These are phyloP conservation scores for Babesia gibsoni DNA, from an alignment of 169 alveolate genomes.

Conservation along the genomic window DNA sequence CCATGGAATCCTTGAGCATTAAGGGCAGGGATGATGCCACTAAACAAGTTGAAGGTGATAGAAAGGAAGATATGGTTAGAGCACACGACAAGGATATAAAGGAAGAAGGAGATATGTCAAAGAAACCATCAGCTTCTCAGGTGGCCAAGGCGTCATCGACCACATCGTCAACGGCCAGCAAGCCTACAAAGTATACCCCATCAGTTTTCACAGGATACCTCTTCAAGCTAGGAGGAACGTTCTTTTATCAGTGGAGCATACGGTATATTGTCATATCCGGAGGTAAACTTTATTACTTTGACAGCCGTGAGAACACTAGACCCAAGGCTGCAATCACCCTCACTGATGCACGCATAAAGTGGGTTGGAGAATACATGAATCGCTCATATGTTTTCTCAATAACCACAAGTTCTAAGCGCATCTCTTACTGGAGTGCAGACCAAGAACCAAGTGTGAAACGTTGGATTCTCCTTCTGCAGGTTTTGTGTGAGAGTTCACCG, in stretches of 20 bases:
- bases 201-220: slow-evolving; percentile 58
- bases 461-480: slow-evolving; percentile 66
- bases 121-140: too few species aligned
- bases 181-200: slow-evolving; percentile 7
- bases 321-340: slow-evolving; percentile 55
- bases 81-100: too few species aligned
- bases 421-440: slow-evolving; percentile 53
- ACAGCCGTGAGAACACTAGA: slow-evolving; percentile 33
- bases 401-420: slow-evolving; percentile 38
- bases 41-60: too few species aligned
- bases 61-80: too few species aligned
- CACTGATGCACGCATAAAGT: slow-evolving; percentile 45
- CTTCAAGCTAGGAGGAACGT: slow-evolving; percentile 59
- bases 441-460: slow-evolving; percentile 49
- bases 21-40: too few species aligned
- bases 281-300: slow-evolving; percentile 41
- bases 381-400: slow-evolving; percentile 56
- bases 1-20: too few species aligned
- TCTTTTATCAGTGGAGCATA: slow-evolving; percentile 50
- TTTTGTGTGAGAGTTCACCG: slow-evolving; percentile 49
- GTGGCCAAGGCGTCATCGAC: too few species aligned
- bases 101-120: too few species aligned
- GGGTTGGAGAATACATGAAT: slow-evolving; percentile 71
- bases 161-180: too few species aligned
- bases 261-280: slow-evolving; percentile 54